phyloP scores from a whole-genome alignment of 768 basidiomycete species.

The Dacryopinax spathularia region DNA sequence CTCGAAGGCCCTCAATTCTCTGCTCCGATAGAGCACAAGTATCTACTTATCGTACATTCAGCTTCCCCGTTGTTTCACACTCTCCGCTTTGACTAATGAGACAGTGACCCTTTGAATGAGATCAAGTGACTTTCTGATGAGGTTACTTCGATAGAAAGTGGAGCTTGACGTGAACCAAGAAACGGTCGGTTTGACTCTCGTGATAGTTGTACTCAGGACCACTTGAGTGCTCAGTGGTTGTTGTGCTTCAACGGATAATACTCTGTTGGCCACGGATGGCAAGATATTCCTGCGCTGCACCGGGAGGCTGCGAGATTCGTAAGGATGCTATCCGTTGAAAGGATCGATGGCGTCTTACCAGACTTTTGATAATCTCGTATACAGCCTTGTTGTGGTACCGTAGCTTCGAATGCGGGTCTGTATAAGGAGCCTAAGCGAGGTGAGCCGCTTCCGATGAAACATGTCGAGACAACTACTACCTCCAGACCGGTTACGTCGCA shows the following conservation, averaged over 20 bases:
- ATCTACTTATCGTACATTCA: no score
- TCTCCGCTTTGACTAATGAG: no score
- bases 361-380: constrained; percentile 64
- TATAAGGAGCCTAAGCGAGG: constrained; percentile 56
- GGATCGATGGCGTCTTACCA: constrained; percentile 32
- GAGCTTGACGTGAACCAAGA: no score
- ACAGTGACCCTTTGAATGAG: no score
- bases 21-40: no score
- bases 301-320: not conserved
- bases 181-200: no score
- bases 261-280: not conserved
- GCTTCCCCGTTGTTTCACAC: no score
- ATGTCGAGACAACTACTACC: constrained; percentile 24
- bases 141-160: no score
- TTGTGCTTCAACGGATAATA: not conserved
- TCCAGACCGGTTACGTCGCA: constrained; percentile 82
- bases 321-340: not conserved
- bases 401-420: constrained; percentile 63
- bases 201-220: no score
- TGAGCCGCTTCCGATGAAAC: not conserved
- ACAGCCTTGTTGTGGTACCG: constrained; percentile 76
- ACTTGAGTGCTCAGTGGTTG: no score
- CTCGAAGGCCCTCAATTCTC: constrained; percentile 57
- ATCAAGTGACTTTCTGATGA: no score
- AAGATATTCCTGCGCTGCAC: not conserved